Base-by-base conservation (phyloP, 2,329 filamentous ascomycete species). In the Dactylellina drechsleri region DNA sequence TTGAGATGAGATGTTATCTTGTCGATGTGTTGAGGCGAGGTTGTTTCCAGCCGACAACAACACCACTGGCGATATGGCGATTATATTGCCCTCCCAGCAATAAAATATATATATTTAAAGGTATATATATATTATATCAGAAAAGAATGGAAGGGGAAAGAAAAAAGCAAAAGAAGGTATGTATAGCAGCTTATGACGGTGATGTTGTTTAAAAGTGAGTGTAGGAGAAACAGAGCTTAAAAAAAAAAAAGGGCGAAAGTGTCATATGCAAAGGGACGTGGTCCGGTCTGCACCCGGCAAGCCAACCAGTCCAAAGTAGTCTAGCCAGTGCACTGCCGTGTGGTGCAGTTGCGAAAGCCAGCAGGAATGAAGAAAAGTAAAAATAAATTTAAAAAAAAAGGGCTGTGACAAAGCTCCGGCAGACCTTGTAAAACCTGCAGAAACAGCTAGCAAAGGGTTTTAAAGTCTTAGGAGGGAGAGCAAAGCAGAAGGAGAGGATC, bases 191-290 rank as follows among this genome's bases (percentile, higher is more conserved):
- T 36, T 36, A 36, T 36, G 31, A 36, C 31, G 31, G 31, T 8
- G 10, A 36, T 36, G 31, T 36, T 36, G 31, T 36, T 36, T 36
- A 36, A 36, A 45, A 58, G 28, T 31, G 16, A 28, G 8, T 41
- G 50, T 26, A 18, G 28, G 28, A 10, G 28, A 31, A 10, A 40
- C 26, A 5, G 31, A 13, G 16, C 23, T 23, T 4, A 23, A 23
- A 23, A 23, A 23, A 23, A 23, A 23, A 23, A 54, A n/a, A n/a
- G n/a, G n/a, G 65, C 16, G 26, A 41, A 41, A 45, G 28, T 45
- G 59, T 64, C 54, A 65, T 72, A 65, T 66, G 68, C 68, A 72
- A 47, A 66, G 54, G 68, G 68, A 73, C 61, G 68, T 73, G 68
- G 61, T 61, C 45, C 31, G 40, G 16, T 68, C 41, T 31, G 45